A percentile compares a stretch with the other conserved stretches of the same genome.
phyloP scores from a whole-genome alignment of 2,329 filamentous ascomycete genomes.

The Metarhizium humberi region DNA sequence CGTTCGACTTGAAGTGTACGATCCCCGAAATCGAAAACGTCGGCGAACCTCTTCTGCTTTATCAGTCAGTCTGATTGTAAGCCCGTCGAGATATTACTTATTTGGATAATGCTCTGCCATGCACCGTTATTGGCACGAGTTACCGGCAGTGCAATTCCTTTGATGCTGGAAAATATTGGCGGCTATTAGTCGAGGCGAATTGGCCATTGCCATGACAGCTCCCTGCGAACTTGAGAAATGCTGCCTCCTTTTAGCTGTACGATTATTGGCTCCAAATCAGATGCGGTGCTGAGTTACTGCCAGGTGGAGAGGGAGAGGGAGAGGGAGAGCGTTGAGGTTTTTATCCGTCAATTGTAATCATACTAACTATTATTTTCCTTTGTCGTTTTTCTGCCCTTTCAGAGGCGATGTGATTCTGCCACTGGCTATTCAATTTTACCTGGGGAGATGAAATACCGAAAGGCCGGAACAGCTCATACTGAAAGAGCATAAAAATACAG shows the following conservation, averaged over 20 bases:
- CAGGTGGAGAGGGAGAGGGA: neutral
- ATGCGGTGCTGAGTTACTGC: neutral
- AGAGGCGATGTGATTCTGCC: neutral
- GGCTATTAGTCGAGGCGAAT: neutral
- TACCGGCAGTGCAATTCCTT: neutral
- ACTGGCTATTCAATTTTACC: neutral
- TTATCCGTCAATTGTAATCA: constrained; percentile 5
- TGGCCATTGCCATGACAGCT: neutral
- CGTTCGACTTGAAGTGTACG: constrained; percentile 96
- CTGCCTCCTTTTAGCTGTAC: neutral
- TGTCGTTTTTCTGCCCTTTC: neutral
- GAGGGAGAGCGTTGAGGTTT: neutral
- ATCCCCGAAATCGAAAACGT: constrained; percentile 98
- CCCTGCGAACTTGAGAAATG: neutral
- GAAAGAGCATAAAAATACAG: neutral
- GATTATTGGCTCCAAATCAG: neutral
- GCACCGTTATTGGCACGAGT: neutral
- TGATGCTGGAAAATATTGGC: neutral
- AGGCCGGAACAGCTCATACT: neutral
- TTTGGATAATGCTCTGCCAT: neutral
- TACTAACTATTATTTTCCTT: constrained; percentile 2
- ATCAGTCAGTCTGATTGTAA: constrained; percentile 49
- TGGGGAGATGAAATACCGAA: neutral
- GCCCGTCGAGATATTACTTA: neutral
- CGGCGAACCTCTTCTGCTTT: constrained; percentile 88